Conservation (phyloP, 78 protist genomes). For the Tieghemostelium lacteum region DNA sequence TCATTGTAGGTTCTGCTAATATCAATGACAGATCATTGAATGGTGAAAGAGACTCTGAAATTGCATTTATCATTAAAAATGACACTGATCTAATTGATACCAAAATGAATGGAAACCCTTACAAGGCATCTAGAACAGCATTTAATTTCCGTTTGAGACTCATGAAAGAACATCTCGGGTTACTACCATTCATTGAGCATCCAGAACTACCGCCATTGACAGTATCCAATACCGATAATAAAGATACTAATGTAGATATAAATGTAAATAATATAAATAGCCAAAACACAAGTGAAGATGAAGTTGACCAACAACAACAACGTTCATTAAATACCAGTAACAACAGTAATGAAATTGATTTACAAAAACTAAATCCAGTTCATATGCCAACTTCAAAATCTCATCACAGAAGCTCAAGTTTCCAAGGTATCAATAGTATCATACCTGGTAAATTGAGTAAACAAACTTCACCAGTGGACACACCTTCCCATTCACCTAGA, state of each 20-base stretch:
- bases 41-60: constrained; percentile 77
- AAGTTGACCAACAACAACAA: neutral
- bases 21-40: constrained; percentile 87
- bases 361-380: constrained; percentile 7
- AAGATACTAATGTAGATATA: no score
- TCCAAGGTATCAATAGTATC: constrained; percentile 17
- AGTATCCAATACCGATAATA: neutral
- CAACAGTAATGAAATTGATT: neutral
- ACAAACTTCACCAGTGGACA: constrained; percentile 31
- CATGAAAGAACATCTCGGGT: constrained; percentile 80
- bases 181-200: constrained; percentile 56
- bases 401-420: constrained; percentile 47
- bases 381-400: no score
- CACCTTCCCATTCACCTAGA: constrained; percentile 55
- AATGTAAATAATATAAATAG: neutral
- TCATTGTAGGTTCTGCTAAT: constrained; percentile 93
- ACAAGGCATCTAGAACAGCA: constrained; percentile 27
- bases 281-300: neutral
- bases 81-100: constrained; percentile 53
- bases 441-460: constrained; percentile 6
- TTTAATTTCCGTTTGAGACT: constrained; percentile 62
- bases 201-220: neutral
- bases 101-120: constrained; percentile 78
- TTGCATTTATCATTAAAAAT: constrained; percentile 67
- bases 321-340: neutral